These are phyloP conservation scores for Digitaria exilis DNA, from an alignment of 202 grass and related monocot species.

Conservation along the genomic window DNA sequence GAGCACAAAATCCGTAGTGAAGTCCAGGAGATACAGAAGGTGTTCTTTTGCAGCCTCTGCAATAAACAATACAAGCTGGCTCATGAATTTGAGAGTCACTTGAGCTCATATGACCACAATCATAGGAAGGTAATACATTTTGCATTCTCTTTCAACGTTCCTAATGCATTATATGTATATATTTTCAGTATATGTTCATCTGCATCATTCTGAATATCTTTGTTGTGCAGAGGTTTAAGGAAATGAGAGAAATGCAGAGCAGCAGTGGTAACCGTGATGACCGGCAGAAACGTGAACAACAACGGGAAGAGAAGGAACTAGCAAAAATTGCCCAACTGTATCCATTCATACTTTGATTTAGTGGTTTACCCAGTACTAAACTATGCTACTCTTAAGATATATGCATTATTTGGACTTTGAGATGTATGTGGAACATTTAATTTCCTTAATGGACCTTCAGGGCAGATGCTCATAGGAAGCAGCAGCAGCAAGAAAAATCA, in stretches of 20 bases:
- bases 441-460: conserved; percentile 53
- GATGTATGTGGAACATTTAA: conserved; percentile 29
- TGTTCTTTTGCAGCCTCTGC: conserved; percentile 93
- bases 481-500: conserved; percentile 56
- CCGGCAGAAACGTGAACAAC: conserved; percentile 90
- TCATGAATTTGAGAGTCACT: conserved; percentile 90
- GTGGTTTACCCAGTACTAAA: background rate
- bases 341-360: conserved; percentile 24
- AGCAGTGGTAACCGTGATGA: conserved; percentile 71
- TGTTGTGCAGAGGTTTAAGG: conserved; percentile 75
- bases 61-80: conserved; percentile 97
- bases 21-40: conserved; percentile 97
- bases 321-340: conserved; percentile 96
- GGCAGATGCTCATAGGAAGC: conserved; percentile 86
- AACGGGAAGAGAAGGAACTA: conserved; percentile 92
- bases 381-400: background rate
- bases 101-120: conserved; percentile 99
- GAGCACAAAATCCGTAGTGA: conserved; percentile 94
- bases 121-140: conserved; percentile 76
- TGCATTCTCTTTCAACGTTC: background rate
- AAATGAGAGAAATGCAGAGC: conserved; percentile 97
- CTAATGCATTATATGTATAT: background rate
- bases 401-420: background rate
- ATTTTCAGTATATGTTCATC: background rate
- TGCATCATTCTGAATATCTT: background rate